Evolutionary conservation across 2,329 filamentous ascomycete species (phyloP).

Genomic region (Sclerotinia nivalis): DNA sequence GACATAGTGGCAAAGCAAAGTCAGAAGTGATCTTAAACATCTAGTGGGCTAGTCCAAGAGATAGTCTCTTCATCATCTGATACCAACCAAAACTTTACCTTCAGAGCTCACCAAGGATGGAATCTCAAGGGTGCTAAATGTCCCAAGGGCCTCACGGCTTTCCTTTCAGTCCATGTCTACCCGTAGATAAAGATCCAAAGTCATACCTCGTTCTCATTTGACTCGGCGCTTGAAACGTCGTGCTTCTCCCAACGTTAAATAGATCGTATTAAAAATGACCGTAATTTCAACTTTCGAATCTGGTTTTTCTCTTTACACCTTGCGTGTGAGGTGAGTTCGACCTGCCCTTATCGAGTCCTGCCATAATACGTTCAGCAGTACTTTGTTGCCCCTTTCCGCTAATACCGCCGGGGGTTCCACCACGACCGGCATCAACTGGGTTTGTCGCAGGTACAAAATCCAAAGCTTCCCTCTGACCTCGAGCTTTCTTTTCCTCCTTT

Average conservation of each 20-base stretch:
- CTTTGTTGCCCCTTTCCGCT: constrained; percentile 35
- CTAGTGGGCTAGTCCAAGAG: background rate
- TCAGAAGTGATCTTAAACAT: background rate
- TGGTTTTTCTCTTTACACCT: constrained; percentile 40
- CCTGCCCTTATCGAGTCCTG: constrained; percentile 39
- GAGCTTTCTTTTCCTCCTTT: constrained; percentile 38
- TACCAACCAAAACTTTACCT: background rate
- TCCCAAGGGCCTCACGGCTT: background rate
- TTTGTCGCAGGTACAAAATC: constrained; percentile 41
- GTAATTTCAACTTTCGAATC: constrained; percentile 40
- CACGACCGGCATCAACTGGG: constrained; percentile 33
- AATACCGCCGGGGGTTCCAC: constrained; percentile 28
- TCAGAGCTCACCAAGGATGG: background rate
- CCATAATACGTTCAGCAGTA: constrained; percentile 42
- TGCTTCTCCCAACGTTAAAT: background rate
- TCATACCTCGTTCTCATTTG: background rate
- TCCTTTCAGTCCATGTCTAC: background rate
- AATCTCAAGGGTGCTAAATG: background rate
- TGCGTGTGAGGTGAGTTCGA: constrained; percentile 39
- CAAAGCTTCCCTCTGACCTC: constrained; percentile 38
- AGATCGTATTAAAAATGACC: background rate
- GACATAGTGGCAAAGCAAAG: background rate
- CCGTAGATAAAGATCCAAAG: background rate
- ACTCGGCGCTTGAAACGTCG: background rate
- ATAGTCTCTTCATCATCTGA: background rate